Base-by-base conservation (phyloP, 2,329 filamentous ascomycete genomes). In the Ophiostoma angusticollis region DNA sequence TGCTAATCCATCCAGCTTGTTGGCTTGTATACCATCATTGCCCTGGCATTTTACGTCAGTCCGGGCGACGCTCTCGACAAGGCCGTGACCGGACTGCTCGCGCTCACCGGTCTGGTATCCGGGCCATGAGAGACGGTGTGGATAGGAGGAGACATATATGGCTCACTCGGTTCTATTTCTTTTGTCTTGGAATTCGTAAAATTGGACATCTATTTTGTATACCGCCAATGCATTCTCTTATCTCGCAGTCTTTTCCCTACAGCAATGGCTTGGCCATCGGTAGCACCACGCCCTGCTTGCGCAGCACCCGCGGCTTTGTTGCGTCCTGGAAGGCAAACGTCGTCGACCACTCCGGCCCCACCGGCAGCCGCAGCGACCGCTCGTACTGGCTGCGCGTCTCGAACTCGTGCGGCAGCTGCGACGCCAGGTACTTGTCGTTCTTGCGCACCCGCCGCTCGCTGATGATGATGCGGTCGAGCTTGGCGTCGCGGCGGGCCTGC, bases 311-410 rank as follows among this genome's bases (percentile, higher is more conserved):
- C 42, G 91, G 91, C 71, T 89, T 93, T 43, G 83, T 93, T 45
- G 74, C 74, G 50, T 81, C 76, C 66, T 96, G 87, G 70, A 91
- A 91, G 12, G 82, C 85, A 64, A 85, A 78, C 72, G 94, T 95
- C n/a, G 89, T 96, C 50, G 79, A 78, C 87, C 89, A 98, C 60
- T 98, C 89, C 13, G 82, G 84, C 1, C 91, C 91, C 44, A 96
- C 75, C 1, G 91, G 91, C 49, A 95, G 62, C 31, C 89, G 71
- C 42, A 96, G 65, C 47, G 81, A 83, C 36, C 89, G 69, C 67
- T 98, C 91, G 61, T 96, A 96, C 65, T 95, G 86, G 54, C 82
- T 72, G 49, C 71, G 72, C 21, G 73, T 84, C 67, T 95, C 89
- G 59, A 86, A 96, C n/a, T 78, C 79, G 60, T 93, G 84, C 35